Base-by-base conservation (phyloP, 192 early-diverging fungal genomes). In the Linnemannia zychae region DNA sequence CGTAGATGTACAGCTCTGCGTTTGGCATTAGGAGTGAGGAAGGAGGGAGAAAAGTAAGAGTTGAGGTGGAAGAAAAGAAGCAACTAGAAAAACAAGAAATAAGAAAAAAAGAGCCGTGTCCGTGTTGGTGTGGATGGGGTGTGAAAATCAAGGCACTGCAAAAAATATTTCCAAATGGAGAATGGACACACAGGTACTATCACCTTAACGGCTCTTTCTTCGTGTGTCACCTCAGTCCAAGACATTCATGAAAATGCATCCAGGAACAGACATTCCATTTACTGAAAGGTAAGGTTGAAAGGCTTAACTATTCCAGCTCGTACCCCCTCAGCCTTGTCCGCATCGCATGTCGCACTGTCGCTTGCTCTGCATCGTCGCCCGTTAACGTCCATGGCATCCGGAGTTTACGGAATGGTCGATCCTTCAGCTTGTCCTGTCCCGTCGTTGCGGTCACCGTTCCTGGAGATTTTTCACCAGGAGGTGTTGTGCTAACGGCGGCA, bases 1-100 rank as follows among this genome's bases (percentile, higher is more conserved):
- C 94, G 91, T 93, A 96, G 34, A 92, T 88, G 84, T 93, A 96
- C 31, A 96, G 89, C 84, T 95, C 92, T 24, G 94, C 40, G 28
- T 46, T 66, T 38, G 78, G 36, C 75, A 84, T 81, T 67, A 9
- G 67, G 24, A 40, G 36, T 69, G 1, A 0, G 20, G 13, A 16
- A 38, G 57, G 37, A n/a, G 1, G 1, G 2, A 22, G 38, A 46
- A 38, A 36, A 60, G n/a, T 63, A 28, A 15, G 22, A 13, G 57
- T 63, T 28, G 57, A 63, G 13, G 12, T n/a, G 57, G 24, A 63
- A 63, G 24, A 20, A 52, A 18, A n/a, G 24, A 60, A 28, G 24
- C 7, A 12, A 60, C 16, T 9, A 9, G 53, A n/a, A 24, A 1
- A 60, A 60, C 9, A 24, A 24, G 53, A 60, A 24, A 2, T 2